Conservation (phyloP, 768 basidiomycete genomes). For the Leccinum boreale region DNA sequence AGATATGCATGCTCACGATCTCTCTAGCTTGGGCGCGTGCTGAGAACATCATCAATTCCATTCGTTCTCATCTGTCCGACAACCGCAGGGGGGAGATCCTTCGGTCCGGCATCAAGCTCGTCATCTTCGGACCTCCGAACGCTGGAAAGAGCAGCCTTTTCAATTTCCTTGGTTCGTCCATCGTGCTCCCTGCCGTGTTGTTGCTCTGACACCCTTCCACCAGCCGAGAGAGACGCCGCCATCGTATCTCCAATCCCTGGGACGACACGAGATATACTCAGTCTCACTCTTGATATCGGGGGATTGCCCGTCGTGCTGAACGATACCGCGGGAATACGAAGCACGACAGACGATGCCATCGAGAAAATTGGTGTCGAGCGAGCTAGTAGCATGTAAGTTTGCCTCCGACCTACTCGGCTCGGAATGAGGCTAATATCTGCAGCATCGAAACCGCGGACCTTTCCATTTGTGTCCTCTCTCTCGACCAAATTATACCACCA, state of each 20-base stretch:
- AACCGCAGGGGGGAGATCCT: slow-evolving; percentile 79
- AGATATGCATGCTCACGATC: not conserved
- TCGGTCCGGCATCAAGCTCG: slow-evolving; percentile 75
- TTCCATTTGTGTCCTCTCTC: slow-evolving; percentile 77
- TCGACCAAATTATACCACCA: slow-evolving; percentile 42
- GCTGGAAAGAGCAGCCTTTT: slow-evolving; percentile 90
- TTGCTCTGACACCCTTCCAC: not conserved
- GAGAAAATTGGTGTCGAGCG: slow-evolving; percentile 81
- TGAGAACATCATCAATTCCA: slow-evolving; percentile 43
- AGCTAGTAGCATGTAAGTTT: slow-evolving; percentile 61
- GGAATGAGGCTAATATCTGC: not conserved
- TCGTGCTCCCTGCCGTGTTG: not conserved
- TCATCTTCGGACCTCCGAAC: slow-evolving; percentile 91
- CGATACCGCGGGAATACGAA: slow-evolving; percentile 84
- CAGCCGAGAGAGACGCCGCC: slow-evolving; percentile 84
- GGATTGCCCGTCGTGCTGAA: slow-evolving; percentile 78
- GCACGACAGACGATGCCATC: slow-evolving; percentile 59
- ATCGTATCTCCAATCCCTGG: slow-evolving; percentile 88
- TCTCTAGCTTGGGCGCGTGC: slow-evolving; percentile 53
- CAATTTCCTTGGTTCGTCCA: slow-evolving; percentile 69
- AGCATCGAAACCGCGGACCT: slow-evolving; percentile 70
- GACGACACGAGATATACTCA: slow-evolving; percentile 85
- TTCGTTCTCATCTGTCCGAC: slow-evolving; percentile 61
- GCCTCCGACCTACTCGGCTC: not conserved
- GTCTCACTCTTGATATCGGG: slow-evolving; percentile 83